Conservation (phyloP, 148 eudicot genomes). For the Camellia japonica region DNA sequence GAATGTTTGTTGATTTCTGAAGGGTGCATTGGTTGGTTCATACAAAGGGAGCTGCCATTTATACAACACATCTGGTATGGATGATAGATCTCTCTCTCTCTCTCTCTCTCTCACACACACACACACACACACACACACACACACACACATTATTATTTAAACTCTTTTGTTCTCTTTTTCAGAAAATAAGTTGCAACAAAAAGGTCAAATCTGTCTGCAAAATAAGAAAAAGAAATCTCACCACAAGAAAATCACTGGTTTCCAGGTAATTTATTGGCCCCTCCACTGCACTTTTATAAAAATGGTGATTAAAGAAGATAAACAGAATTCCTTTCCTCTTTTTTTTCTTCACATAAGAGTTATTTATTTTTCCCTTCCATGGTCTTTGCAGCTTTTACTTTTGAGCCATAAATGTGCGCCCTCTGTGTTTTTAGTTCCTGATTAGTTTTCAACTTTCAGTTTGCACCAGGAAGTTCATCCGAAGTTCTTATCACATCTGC, state of each 20-base stretch:
- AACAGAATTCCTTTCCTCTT: background rate
- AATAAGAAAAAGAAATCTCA: conserved; percentile 87
- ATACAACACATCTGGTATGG: conserved; percentile 71
- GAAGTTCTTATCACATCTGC: conserved; percentile 93
- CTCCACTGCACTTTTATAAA: background rate
- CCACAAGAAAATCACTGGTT: conserved; percentile 92
- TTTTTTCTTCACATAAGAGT: background rate
- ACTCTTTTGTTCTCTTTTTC: conserved; percentile 9
- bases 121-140: background rate
- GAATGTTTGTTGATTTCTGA: conserved; percentile 25
- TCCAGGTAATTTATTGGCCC: conserved; percentile 49
- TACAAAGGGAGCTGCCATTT: conserved; percentile 89
- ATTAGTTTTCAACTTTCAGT: conserved; percentile 45
- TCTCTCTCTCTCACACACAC: background rate
- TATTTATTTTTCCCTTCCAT: background rate
- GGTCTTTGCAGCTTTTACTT: conserved; percentile 3
- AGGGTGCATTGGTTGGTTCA: conserved; percentile 95
- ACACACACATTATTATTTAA: conserved; percentile 8
- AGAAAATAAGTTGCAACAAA: conserved; percentile 80
- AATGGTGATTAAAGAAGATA: background rate
- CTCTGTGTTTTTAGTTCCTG: conserved; percentile 12
- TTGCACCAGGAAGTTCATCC: conserved; percentile 84
- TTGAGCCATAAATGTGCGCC: background rate
- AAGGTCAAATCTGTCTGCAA: conserved; percentile 70
- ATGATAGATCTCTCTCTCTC: conserved; percentile 15